Evolutionary conservation across 805 yeast genomes (phyloP).

Genomic region (Cyberlindnera saturnus): DNA sequence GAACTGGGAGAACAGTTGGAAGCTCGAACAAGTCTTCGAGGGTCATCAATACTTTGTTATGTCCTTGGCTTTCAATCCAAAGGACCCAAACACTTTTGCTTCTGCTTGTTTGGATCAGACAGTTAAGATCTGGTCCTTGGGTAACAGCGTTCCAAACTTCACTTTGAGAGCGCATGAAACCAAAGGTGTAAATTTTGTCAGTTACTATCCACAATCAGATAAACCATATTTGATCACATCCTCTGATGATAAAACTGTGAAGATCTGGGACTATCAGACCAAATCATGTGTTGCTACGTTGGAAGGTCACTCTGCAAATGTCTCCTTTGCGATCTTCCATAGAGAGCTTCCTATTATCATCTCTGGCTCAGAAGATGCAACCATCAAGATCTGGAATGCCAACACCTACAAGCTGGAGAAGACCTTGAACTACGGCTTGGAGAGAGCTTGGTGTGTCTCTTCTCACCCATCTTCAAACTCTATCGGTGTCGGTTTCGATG

Average conservation of each 20-base stretch:
- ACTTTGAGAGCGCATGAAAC: slow-evolving; percentile 87
- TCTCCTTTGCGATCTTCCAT: slow-evolving; percentile 95
- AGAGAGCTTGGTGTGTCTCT: slow-evolving; percentile 94
- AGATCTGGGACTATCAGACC: slow-evolving; percentile 96
- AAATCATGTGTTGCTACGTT: slow-evolving; percentile 91
- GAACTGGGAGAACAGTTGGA: slow-evolving; percentile 98
- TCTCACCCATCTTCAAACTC: slow-evolving; percentile 65
- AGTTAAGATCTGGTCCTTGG: slow-evolving; percentile 94
- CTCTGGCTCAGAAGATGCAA: slow-evolving; percentile 96
- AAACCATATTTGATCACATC: slow-evolving; percentile 92
- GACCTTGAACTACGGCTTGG: slow-evolving; percentile 84
- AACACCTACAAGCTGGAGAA: slow-evolving; percentile 91
- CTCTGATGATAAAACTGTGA: slow-evolving; percentile 84
- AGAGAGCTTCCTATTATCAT: slow-evolving; percentile 93
- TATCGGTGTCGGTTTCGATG: slow-evolving; percentile 90
- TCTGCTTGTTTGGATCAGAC: slow-evolving; percentile 95
- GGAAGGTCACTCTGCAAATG: slow-evolving; percentile 91
- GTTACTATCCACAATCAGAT: slow-evolving; percentile 94
- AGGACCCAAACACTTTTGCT: slow-evolving; percentile 96
- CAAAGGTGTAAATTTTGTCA: slow-evolving; percentile 93
- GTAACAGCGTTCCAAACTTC: slow-evolving; percentile 82
- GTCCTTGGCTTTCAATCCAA: slow-evolving; percentile 93
- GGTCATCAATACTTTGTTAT: slow-evolving; percentile 96
- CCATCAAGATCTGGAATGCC: slow-evolving; percentile 91
- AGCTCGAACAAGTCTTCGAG: slow-evolving; percentile 80